Conservation (phyloP, 257 asterid species). For the Przewalskia tangutica region DNA sequence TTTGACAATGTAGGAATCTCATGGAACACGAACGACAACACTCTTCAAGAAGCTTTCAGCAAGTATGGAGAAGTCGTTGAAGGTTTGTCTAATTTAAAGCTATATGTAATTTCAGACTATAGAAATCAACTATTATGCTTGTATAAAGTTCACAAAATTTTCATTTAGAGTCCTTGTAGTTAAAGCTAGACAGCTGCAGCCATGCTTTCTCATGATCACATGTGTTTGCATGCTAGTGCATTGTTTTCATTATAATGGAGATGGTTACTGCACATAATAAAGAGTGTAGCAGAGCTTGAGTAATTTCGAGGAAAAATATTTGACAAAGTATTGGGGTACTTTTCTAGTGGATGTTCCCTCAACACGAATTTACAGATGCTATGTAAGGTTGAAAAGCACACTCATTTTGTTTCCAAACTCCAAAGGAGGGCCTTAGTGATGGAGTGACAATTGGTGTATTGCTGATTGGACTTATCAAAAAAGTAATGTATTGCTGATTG, state of each 20-base stretch:
- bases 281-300: not conserved
- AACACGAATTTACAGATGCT: not conserved
- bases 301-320: not conserved
- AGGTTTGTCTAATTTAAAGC: constrained; percentile 30
- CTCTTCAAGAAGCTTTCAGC: constrained; percentile 50
- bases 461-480: not conserved
- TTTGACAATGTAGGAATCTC: constrained; percentile 54
- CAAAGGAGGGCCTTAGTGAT: not conserved
- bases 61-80: constrained; percentile 75
- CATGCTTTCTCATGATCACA: not conserved
- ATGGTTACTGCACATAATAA: not conserved
- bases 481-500: not conserved
- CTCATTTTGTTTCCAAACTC: not conserved
- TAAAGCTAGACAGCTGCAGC: not conserved
- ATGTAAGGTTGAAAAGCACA: not conserved
- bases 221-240: not conserved
- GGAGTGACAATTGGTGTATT: not conserved
- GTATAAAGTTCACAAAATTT: not conserved
- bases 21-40: constrained; percentile 40
- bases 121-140: not conserved
- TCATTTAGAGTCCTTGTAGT: not conserved
- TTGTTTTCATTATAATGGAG: not conserved
- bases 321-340: not conserved
- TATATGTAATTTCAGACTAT: not conserved
- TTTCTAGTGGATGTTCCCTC: not conserved